These are phyloP conservation scores for Ceratocystiopsis minuta DNA, from an alignment of 2,329 filamentous ascomycete species.

Conservation along the genomic window DNA sequence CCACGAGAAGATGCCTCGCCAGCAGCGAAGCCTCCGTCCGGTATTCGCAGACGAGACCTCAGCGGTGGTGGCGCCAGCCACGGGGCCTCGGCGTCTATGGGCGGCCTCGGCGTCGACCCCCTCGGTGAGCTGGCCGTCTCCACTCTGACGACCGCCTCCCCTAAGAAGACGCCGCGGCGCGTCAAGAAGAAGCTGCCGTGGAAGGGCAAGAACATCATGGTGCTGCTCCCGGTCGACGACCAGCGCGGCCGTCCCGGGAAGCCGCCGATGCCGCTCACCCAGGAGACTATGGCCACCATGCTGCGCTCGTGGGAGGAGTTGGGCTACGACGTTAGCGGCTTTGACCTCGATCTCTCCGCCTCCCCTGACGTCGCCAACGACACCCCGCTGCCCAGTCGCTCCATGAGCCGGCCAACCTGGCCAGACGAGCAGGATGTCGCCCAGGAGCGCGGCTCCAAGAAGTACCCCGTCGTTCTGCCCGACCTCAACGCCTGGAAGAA, in stretches of 20 bases:
- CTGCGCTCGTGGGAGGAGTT: conserved; percentile 47
- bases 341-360: conserved; percentile 40
- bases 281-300: conserved; percentile 41
- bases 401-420: conserved; percentile 52
- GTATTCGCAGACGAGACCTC: too few relatives aligned
- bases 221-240: conserved; percentile 50
- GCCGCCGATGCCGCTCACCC: conserved; percentile 33
- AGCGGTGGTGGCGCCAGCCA: too few relatives aligned
- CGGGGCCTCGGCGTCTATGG: not conserved
- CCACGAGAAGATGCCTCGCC: conserved; percentile 1
- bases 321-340: conserved; percentile 52
- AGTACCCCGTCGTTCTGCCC: conserved; percentile 49
- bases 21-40: too few relatives aligned
- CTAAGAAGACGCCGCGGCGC: conserved; percentile 30
- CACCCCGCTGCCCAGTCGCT: conserved; percentile 16
- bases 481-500: conserved; percentile 53
- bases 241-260: conserved; percentile 40
- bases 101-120: not conserved
- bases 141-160: conserved; percentile 11
- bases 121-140: conserved; percentile 2
- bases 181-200: conserved; percentile 55
- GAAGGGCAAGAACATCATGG: conserved; percentile 57
- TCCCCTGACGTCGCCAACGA: conserved; percentile 18
- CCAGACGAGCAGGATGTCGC: conserved; percentile 42
- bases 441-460: conserved; percentile 32